phyloP scores from a whole-genome alignment of 2,329 filamentous ascomycete genomes.

The Fusarium brachygibbosum region DNA sequence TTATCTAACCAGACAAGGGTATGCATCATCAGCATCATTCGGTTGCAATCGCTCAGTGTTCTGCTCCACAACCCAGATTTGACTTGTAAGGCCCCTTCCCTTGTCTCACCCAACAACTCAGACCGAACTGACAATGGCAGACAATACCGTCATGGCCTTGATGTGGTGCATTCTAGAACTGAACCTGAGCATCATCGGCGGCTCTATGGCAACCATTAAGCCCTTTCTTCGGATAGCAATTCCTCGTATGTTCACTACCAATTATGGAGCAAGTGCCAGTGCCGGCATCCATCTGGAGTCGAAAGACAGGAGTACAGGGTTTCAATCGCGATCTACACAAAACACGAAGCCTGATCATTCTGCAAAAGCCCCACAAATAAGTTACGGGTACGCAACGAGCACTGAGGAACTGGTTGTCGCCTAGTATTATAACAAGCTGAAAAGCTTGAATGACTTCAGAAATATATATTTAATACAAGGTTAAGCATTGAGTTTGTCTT shows the following conservation, averaged over 20 bases:
- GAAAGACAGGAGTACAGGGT: neutral
- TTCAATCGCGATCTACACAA: neutral
- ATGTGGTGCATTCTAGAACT: conserved; percentile 34
- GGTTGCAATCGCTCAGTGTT: conserved; percentile 20
- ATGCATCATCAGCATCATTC: conserved; percentile 17
- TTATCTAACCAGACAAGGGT: conserved; percentile 16
- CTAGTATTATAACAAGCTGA: neutral
- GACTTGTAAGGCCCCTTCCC: conserved; percentile 1
- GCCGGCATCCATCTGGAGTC: conserved; percentile 5
- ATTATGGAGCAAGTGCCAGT: neutral
- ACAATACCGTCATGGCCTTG: conserved; percentile 26
- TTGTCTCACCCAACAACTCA: too few relatives aligned
- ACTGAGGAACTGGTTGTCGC: neutral
- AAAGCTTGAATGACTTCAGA: rapidly evolving
- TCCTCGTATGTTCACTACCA: conserved; percentile 14
- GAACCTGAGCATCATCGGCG: conserved; percentile 31
- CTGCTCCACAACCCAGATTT: conserved; percentile 18
- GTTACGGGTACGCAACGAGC: neutral
- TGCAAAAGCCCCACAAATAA: neutral
- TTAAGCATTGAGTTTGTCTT: neutral
- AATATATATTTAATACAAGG: neutral
- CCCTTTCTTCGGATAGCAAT: conserved; percentile 20
- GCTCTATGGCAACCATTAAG: conserved; percentile 26
- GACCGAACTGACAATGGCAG: conserved; percentile 9
- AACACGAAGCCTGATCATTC: neutral